Evolutionary conservation across 106 monocot species (phyloP).

Genomic region (Iris macrosiphon): DNA sequence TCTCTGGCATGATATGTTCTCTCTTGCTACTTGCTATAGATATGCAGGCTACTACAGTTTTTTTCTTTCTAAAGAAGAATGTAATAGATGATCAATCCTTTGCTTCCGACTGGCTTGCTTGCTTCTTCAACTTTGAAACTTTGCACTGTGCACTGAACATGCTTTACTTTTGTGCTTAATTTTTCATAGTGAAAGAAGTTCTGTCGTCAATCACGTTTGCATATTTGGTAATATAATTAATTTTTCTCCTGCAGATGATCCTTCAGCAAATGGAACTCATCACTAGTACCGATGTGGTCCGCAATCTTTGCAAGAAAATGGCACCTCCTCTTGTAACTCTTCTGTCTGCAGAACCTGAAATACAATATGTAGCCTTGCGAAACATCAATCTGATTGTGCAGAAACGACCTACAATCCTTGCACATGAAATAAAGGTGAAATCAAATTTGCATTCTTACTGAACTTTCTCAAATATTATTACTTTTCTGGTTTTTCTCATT

Average conservation of each 20-base stretch:
- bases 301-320: conserved; percentile 99
- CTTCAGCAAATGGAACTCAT: conserved; percentile 98
- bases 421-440: conserved; percentile 96
- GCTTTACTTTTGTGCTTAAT: no score
- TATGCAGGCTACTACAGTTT: no score
- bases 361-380: conserved; percentile 93
- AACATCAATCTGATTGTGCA: conserved; percentile 99
- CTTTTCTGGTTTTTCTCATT: not conserved
- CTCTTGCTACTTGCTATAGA: no score
- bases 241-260: conserved; percentile 67
- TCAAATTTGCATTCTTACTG: conserved; percentile 2
- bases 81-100: no score
- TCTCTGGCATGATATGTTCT: no score
- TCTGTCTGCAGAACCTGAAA: conserved; percentile 93
- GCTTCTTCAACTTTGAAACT: no score
- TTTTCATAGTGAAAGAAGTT: no score
- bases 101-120: no score
- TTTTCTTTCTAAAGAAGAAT: no score
- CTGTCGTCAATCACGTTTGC: no score
- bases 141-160: no score
- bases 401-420: conserved; percentile 92
- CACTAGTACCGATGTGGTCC: conserved; percentile 80
- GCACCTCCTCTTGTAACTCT: conserved; percentile 90
- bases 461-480: not conserved
- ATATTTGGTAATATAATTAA: conserved; percentile 4